Base-by-base conservation (phyloP, 805 yeast species). In the Candida chilensis region DNA sequence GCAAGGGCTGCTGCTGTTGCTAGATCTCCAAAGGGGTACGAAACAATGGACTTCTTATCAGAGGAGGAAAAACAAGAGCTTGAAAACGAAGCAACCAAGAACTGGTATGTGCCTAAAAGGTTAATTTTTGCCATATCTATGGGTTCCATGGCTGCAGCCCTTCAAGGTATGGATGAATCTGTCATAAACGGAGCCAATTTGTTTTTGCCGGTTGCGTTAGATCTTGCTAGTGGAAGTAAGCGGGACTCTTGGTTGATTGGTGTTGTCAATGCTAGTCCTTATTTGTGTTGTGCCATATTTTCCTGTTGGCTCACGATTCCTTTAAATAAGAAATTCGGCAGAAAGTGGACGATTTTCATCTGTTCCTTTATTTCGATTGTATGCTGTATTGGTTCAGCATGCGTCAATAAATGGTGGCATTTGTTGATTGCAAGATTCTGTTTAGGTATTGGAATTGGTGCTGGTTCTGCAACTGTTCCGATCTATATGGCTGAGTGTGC, bases 61-160 rank as follows among this genome's bases (percentile, higher is more conserved):
- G 67, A 57, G 31, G 56, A 52, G 10, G 69, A 62, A 35, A 61
- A 60, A 36, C 20, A 39, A 9, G 57, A 52, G 1, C 47, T 62
- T 24, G 38, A 57, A 34, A 31, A 31, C 24, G 69, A 61, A 41
- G 49, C 50, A 26, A 56, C 63, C 12, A 44, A 52, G 25, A 57
- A 45, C 32, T 62, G 65, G 64, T 57, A 57, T 32, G 30, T 62
- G 19, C 66, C 66, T 2, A 28, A 32, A 4, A 57, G 50, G 30
- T 53, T 62, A 42, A 18, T 54, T 17, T 54, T 38, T 13, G 67
- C 60, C 25, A 58, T 62, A 37, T 67, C 67, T 4, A 45, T 60
- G 36, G 65, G 67, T n/a, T 61, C 67, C 5, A 57, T 62, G 66
- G 67, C 67, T 12, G 69, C 69, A 8, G 69, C 67, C 9, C 67